These are phyloP conservation scores for Letharia lupina DNA, from an alignment of 495 filamentous ascomycete genomes.

Conservation along the genomic window DNA sequence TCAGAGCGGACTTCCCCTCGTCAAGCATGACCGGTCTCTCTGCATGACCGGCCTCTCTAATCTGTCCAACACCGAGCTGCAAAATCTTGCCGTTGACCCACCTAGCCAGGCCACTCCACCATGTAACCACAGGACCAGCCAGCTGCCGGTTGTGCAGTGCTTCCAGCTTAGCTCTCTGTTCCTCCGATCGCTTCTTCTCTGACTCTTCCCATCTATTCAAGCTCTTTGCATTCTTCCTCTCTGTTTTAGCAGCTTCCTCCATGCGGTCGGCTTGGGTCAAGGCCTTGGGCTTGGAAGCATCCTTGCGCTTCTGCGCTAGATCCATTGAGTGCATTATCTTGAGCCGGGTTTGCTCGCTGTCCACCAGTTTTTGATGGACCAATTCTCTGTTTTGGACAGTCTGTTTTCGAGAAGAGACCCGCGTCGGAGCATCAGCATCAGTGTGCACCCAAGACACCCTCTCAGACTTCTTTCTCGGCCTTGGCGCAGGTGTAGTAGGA, in stretches of 20 bases:
- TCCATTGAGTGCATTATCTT: constrained; percentile 80
- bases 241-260: constrained; percentile 71
- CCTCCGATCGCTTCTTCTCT: constrained; percentile 77
- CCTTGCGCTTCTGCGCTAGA: constrained; percentile 70
- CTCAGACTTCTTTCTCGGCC: constrained; percentile 90
- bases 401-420: constrained; percentile 73
- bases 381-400: constrained; percentile 79
- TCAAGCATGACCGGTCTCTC: constrained; percentile 18
- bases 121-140: constrained; percentile 82
- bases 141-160: constrained; percentile 78
- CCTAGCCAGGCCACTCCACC: constrained; percentile 81
- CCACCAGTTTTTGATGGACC: constrained; percentile 72
- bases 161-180: constrained; percentile 68
- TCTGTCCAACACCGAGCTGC: constrained; percentile 53
- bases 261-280: constrained; percentile 90
- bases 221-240: constrained; percentile 81
- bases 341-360: constrained; percentile 70
- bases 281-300: constrained; percentile 61
- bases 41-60: constrained; percentile 25
- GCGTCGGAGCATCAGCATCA: constrained; percentile 65
- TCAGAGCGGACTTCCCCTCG: not conserved
- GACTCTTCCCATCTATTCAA: constrained; percentile 89
- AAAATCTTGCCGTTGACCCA: constrained; percentile 68
- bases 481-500: constrained; percentile 41
- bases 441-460: constrained; percentile 81